A percentile compares a stretch with the other conserved stretches of the same genome.
These are phyloP conservation scores for Coemansia sp. DNA, from an alignment of 192 early-diverging fungal genomes.

Conservation along the genomic window DNA sequence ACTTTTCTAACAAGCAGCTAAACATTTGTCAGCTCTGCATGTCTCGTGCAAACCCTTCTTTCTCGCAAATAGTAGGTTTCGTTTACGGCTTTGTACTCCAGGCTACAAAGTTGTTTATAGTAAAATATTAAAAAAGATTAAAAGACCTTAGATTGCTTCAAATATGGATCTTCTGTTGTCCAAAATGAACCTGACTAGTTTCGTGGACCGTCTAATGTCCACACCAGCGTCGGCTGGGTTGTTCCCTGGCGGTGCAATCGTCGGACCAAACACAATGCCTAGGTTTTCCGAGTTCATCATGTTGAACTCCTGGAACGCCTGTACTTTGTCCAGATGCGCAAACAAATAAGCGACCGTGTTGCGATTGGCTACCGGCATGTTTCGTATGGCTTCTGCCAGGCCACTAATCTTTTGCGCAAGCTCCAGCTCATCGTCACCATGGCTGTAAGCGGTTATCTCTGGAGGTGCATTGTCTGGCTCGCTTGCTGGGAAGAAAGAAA, in stretches of 20 bases:
- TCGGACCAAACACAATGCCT: constrained; percentile 92
- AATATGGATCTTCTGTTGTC: constrained; percentile 46
- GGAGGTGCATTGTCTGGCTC: constrained; percentile 15
- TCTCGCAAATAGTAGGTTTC: too few relatives aligned
- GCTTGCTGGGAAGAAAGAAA: constrained; percentile 23
- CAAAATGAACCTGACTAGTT: constrained; percentile 45
- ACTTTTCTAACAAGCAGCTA: too few relatives aligned
- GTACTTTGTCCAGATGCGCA: constrained; percentile 78
- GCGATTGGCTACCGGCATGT: constrained; percentile 79
- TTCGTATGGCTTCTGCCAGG: constrained; percentile 50
- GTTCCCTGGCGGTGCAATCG: constrained; percentile 44
- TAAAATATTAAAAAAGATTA: not conserved
- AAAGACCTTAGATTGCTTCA: constrained; percentile 11
- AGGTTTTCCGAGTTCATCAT: constrained; percentile 89
- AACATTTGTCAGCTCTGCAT: too few relatives aligned
- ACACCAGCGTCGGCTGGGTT: constrained; percentile 29
- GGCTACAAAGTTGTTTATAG: too few relatives aligned
- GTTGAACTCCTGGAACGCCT: constrained; percentile 72
- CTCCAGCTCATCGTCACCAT: constrained; percentile 22
- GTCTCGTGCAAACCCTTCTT: too few relatives aligned
- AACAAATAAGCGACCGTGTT: constrained; percentile 79
- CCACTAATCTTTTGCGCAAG: constrained; percentile 35
- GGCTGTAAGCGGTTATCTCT: constrained; percentile 4
- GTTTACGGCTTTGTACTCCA: too few relatives aligned
- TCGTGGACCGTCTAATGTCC: constrained; percentile 40